Conservation (phyloP, 495 filamentous ascomycete species). For the Penicillium argentinense region DNA sequence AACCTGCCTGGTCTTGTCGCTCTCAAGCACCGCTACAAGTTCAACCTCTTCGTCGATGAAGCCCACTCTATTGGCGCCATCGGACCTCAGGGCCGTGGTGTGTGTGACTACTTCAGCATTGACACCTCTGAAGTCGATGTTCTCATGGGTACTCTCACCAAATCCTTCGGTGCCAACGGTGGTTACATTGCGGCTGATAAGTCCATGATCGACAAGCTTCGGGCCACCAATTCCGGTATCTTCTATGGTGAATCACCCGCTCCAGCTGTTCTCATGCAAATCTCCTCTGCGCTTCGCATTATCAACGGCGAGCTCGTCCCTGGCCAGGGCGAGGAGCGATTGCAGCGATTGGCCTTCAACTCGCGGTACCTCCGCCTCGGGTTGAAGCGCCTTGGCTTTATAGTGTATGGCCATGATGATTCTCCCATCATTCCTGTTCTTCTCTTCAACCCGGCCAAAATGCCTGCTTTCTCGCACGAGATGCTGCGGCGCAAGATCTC, state of each 20-base stretch:
- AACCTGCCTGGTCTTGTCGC: slow-evolving; percentile 83
- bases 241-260: slow-evolving; percentile 86
- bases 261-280: slow-evolving; percentile 86
- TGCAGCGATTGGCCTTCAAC: slow-evolving; percentile 97
- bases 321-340: slow-evolving; percentile 91
- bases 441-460: slow-evolving; percentile 95
- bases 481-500: slow-evolving; percentile 97
- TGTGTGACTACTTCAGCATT: slow-evolving; percentile 95
- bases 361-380: slow-evolving; percentile 95
- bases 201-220: slow-evolving; percentile 86
- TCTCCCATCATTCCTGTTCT: slow-evolving; percentile 93
- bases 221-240: slow-evolving; percentile 79
- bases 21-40: slow-evolving; percentile 94
- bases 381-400: slow-evolving; percentile 94
- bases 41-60: slow-evolving; percentile 92
- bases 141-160: slow-evolving; percentile 97
- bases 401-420: slow-evolving; percentile 95
- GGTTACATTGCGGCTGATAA: slow-evolving; percentile 93
- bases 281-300: slow-evolving; percentile 76
- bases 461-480: slow-evolving; percentile 96
- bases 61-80: slow-evolving; percentile 95
- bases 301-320: slow-evolving; percentile 85
- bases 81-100: slow-evolving; percentile 82
- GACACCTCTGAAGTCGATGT: slow-evolving; percentile 88
- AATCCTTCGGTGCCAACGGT: slow-evolving; percentile 97